phyloP scores from a whole-genome alignment of 192 early-diverging fungal genomes.

The Linnemannia hyalina region DNA sequence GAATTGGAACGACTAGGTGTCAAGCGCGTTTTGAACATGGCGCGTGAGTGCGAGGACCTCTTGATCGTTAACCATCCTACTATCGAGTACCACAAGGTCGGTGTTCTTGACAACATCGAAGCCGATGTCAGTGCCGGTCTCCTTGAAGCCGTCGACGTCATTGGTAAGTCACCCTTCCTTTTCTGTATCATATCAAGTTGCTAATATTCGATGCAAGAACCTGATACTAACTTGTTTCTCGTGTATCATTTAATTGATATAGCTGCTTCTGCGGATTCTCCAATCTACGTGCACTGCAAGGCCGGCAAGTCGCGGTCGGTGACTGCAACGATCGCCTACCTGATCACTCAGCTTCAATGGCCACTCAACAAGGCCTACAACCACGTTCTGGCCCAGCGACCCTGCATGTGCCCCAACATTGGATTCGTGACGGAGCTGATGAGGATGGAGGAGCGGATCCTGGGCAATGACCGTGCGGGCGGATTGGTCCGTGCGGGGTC shows the following conservation, averaged over 20 bases:
- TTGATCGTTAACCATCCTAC: slow-evolving; percentile 41
- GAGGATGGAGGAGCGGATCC: slow-evolving; percentile 73
- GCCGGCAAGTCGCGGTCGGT: slow-evolving; percentile 82
- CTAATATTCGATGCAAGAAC: not conserved
- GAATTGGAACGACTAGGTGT: slow-evolving; percentile 67
- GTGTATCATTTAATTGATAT: not conserved
- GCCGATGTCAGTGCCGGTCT: slow-evolving; percentile 74
- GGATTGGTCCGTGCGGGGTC: slow-evolving; percentile 39
- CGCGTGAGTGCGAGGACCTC: slow-evolving; percentile 75
- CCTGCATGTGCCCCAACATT: slow-evolving; percentile 80
- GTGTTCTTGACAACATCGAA: slow-evolving; percentile 73
- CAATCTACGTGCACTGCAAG: slow-evolving; percentile 83
- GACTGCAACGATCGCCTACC: slow-evolving; percentile 77
- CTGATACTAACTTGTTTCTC: not conserved
- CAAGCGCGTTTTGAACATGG: slow-evolving; percentile 83
- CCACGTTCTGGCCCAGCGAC: slow-evolving; percentile 70
- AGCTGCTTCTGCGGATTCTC: slow-evolving; percentile 53
- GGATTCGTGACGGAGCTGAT: slow-evolving; percentile 81
- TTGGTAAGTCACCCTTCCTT: slow-evolving; percentile 62
- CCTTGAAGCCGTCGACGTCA: slow-evolving; percentile 72
- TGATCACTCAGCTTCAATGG: slow-evolving; percentile 73
- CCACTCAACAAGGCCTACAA: slow-evolving; percentile 75
- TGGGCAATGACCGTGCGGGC: slow-evolving; percentile 50
- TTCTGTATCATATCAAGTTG: not conserved
- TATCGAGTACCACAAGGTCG: slow-evolving; percentile 64